Base-by-base conservation (phyloP, 2,329 filamentous ascomycete genomes). In the Pezicula carpinea region DNA sequence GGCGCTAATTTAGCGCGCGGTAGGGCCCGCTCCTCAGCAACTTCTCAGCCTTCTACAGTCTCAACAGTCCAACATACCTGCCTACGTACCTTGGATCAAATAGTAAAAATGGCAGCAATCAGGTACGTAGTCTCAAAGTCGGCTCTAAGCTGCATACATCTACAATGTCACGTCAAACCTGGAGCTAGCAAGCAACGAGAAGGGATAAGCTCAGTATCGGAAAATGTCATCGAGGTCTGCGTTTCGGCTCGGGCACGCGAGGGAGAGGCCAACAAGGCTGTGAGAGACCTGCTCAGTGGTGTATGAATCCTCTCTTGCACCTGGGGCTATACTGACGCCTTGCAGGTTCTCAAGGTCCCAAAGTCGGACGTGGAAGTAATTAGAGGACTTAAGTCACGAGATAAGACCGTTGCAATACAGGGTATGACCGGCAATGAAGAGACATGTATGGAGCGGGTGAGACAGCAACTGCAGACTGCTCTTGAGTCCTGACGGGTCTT, bases 241-340 rank as follows among this genome's bases (percentile, higher is more conserved):
- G 83, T 88, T 2, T 67, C 83, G 1, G 83, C 82, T 0, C 81
- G 76, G 53, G 74, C 85, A 10, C 73, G 75, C 50, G 81, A 87
- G 13, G 83, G 83, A 13, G 81, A 86, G 59, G 79, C 85, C 5
- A 89, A 89, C 60, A 77, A 76, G 59, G 83, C 84, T 4, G 80
- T 87, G 2, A 66, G 80, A 41, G 70, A 75, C 32, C 66, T 88
- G 4, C 67, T 89, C 46, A 82, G 83, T 53, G 69, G 79, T 59
- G 80, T 82, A 56, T 53, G 65, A 26, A 26, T 10, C 11, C 23
- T 26, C 11, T 26, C 23, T 26, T 8, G 4, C 23, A 26, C 11
- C 23, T 26, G 11, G 11, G 11, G 19, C 22, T 14, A n/a, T 40
- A n/a, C 38, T 13, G 7, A 8, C 18, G 4, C 14, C 3, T 22